Evolutionary conservation across 164 flowering plant genomes (phyloP).

Genomic region (Aristolochia fimbriata): DNA sequence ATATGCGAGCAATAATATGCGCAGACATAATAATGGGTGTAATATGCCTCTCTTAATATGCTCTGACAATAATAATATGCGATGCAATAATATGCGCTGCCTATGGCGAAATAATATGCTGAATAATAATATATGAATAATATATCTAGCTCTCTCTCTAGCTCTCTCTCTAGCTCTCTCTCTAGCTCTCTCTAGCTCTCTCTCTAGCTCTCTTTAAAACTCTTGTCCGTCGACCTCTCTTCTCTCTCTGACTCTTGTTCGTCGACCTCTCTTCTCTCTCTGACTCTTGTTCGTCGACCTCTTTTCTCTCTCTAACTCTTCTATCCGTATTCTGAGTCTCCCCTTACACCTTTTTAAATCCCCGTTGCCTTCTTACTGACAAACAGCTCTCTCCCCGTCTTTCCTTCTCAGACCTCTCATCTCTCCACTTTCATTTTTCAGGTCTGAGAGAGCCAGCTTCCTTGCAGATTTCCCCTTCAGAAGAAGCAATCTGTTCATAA

Average conservation of each 20-base stretch:
- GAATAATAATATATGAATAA: too few species aligned
- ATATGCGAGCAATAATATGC: too few species aligned
- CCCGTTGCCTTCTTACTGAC: neutral
- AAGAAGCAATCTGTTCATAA: neutral
- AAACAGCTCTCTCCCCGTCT: neutral
- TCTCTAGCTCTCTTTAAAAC: too few species aligned
- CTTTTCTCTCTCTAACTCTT: neutral
- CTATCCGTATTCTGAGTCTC: neutral
- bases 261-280: neutral
- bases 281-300: neutral
- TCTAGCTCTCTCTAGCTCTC: neutral
- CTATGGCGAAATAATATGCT: too few species aligned
- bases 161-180: neutral
- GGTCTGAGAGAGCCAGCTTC: neutral
- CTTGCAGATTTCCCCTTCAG: neutral
- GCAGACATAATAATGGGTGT: too few species aligned
- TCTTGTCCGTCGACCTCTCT: neutral
- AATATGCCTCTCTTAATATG: too few species aligned
- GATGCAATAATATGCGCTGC: too few species aligned
- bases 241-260: neutral
- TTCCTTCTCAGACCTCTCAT: neutral
- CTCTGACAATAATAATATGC: too few species aligned
- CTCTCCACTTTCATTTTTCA: neutral
- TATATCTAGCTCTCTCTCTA: slow-evolving; percentile 1
- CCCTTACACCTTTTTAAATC: neutral